Evolutionary conservation across 2,329 filamentous ascomycete species (phyloP).

Genomic region (Pseudodiploospora longispora): DNA sequence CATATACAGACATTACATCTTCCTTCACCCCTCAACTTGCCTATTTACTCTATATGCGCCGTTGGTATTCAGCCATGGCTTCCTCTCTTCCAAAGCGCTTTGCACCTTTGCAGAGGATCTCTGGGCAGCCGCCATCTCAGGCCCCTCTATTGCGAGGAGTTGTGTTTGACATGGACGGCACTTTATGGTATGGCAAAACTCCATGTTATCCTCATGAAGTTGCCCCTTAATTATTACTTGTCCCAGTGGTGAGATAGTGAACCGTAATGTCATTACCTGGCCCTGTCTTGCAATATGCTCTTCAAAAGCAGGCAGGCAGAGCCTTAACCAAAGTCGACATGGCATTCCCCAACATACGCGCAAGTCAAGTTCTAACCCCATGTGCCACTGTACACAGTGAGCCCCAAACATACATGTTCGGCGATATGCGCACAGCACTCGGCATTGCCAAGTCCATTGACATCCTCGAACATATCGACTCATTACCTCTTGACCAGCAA

Average conservation of each 20-base stretch:
- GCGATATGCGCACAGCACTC: conserved; percentile 70
- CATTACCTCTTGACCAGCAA: conserved; percentile 54
- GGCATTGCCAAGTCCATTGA: conserved; percentile 65
- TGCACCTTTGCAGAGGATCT: conserved; percentile 42
- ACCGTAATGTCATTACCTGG: too few relatives aligned
- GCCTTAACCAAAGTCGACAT: too few relatives aligned
- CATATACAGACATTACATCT: too few relatives aligned
- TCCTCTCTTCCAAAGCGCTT: conserved; percentile 38
- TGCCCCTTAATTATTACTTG: too few relatives aligned
- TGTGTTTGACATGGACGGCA: conserved; percentile 93
- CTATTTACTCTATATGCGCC: conserved; percentile 1
- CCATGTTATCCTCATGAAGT: too few relatives aligned
- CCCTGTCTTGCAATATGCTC: too few relatives aligned
- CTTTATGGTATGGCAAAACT: conserved; percentile 60
- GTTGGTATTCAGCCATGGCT: conserved; percentile 30
- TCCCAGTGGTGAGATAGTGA: too few relatives aligned
- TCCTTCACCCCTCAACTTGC: too few relatives aligned
- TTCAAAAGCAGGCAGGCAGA: too few relatives aligned
- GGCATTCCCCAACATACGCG: too few relatives aligned
- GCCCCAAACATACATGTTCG: conserved; percentile 94
- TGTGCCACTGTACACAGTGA: conserved; percentile 41
- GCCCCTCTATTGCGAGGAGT: conserved; percentile 47
- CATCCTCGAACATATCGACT: conserved; percentile 82
- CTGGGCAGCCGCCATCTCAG: conserved; percentile 18
- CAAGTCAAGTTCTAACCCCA: too few relatives aligned